phyloP scores from a whole-genome alignment of 768 basidiomycete genomes.

The Pulveroboletus sp. region DNA sequence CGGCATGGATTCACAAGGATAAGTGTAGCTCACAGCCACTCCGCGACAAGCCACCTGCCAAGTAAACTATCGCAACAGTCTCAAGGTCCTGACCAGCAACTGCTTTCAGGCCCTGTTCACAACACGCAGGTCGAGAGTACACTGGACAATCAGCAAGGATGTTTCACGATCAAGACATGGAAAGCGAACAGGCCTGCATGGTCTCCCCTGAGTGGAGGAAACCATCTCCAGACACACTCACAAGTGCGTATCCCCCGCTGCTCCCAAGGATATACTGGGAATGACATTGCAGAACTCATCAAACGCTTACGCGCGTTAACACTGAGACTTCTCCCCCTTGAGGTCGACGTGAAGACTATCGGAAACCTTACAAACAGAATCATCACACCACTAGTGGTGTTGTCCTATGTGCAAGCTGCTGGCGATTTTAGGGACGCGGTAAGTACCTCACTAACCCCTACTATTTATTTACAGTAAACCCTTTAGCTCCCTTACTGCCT shows the following conservation, averaged over 20 bases:
- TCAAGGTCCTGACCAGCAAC: background rate
- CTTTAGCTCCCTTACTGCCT: slow-evolving; percentile 76
- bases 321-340: slow-evolving; percentile 68
- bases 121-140: background rate
- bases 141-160: slow-evolving; percentile 8
- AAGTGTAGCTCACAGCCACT: slow-evolving; percentile 26
- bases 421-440: slow-evolving; percentile 88
- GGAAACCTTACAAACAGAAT: slow-evolving; percentile 76
- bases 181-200: slow-evolving; percentile 41
- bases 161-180: slow-evolving; percentile 24
- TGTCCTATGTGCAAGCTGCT: slow-evolving; percentile 71
- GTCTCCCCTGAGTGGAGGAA: slow-evolving; percentile 42
- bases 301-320: slow-evolving; percentile 76
- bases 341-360: slow-evolving; percentile 64
- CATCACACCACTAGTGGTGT: slow-evolving; percentile 76
- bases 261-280: background rate
- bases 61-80: too few relatives aligned
- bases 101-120: background rate
- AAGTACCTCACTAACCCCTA: slow-evolving; percentile 21
- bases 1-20: slow-evolving; percentile 39
- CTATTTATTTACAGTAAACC: background rate
- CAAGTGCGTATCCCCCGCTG: slow-evolving; percentile 48
- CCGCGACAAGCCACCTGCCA: background rate
- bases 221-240: slow-evolving; percentile 66
- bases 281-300: slow-evolving; percentile 57